A percentile compares a stretch with the other conserved stretches of the same genome.
These are phyloP conservation scores for Zoysia matrella DNA, from an alignment of 202 grass and related monocot species.

Conservation along the genomic window DNA sequence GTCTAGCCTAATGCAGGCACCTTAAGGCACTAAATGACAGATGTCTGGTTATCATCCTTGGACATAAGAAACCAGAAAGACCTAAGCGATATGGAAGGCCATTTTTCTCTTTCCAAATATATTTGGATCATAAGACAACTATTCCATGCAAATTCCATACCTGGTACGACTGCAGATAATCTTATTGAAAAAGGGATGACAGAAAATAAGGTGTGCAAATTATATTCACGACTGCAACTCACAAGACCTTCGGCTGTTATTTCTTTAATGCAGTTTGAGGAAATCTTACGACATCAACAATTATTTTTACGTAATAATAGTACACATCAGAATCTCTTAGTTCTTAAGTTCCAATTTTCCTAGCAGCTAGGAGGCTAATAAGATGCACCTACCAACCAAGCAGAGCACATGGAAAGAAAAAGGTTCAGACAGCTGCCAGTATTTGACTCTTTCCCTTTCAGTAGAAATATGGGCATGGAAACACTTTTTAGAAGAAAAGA, in stretches of 20 bases:
- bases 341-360: background rate
- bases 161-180: background rate
- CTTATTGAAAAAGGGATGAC: too few species aligned
- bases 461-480: background rate
- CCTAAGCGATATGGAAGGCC: background rate
- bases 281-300: too few species aligned
- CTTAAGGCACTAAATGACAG: too few species aligned
- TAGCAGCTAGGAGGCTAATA: slow-evolving; percentile 30
- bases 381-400: slow-evolving; percentile 45
- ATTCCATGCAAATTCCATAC: background rate
- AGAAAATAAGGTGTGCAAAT: too few species aligned
- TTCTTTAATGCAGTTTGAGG: too few species aligned
- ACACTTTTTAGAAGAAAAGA: background rate
- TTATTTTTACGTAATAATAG: background rate
- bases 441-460: slow-evolving; percentile 24
- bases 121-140: background rate
- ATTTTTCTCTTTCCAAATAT: slow-evolving; percentile 1
- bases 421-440: background rate
- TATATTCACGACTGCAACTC: too few species aligned
- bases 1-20: background rate
- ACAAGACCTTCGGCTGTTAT: too few species aligned
- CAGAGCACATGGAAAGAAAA: slow-evolving; percentile 36
- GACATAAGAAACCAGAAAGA: background rate
- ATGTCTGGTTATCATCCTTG: background rate
- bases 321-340: background rate